These are phyloP conservation scores for Tuber indicum DNA, from an alignment of 495 filamentous ascomycete genomes.

Conservation along the genomic window DNA sequence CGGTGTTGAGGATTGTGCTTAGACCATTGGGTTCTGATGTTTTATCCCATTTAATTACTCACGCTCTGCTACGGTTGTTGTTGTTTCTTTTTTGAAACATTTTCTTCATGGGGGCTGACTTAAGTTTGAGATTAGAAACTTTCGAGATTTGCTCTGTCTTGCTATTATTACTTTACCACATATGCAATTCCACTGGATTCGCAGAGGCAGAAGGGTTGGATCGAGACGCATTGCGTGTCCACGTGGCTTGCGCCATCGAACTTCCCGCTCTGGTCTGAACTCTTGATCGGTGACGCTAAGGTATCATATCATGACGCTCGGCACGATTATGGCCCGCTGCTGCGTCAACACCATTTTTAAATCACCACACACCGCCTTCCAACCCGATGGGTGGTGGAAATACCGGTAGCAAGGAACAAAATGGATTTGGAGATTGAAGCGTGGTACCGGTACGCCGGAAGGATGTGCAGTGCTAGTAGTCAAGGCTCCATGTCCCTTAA, in stretches of 20 bases:
- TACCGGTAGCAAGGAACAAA: neutral
- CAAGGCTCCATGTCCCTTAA: neutral
- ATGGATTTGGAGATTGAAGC: neutral
- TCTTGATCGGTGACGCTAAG: neutral
- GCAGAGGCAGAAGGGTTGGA: neutral
- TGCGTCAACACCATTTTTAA: neutral
- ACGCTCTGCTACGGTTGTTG: neutral
- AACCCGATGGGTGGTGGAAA: neutral
- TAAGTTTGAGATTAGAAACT: neutral
- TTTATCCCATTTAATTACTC: neutral
- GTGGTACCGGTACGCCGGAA: neutral
- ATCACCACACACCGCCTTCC: neutral
- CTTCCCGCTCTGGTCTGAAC: neutral
- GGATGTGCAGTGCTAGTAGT: neutral
- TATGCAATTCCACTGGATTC: neutral
- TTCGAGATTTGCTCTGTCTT: neutral
- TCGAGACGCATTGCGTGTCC: neutral
- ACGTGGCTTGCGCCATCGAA: neutral
- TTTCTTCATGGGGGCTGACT: neutral
- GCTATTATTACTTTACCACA: neutral
- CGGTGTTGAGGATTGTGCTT: conserved; percentile 38
- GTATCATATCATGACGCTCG: neutral
- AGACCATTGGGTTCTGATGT: conserved; percentile 42
- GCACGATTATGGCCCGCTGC: neutral
- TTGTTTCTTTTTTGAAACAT: neutral